phyloP scores from a whole-genome alignment of 2,329 filamentous ascomycete species.

The Sporothrix sp. region DNA sequence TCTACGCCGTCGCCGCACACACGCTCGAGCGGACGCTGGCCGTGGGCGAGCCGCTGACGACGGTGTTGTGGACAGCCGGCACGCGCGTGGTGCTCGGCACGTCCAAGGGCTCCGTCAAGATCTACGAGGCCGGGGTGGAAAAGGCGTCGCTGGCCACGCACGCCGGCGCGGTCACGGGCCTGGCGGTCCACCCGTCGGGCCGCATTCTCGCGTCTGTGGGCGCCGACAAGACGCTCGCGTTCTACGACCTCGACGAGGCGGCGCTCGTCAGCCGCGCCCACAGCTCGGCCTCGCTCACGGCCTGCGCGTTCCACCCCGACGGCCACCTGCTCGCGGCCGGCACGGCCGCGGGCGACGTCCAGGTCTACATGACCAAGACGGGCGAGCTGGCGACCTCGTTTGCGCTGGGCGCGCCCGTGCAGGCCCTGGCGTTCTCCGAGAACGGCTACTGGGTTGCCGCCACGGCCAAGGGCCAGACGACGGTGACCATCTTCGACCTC shows the following conservation, averaged over 20 bases:
- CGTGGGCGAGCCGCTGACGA: slow-evolving; percentile 58
- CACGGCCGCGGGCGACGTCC: slow-evolving; percentile 68
- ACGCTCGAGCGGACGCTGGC: slow-evolving; percentile 58
- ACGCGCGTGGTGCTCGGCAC: slow-evolving; percentile 64
- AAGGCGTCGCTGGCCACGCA: slow-evolving; percentile 67
- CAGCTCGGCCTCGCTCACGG: slow-evolving; percentile 64
- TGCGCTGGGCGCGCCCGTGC: slow-evolving; percentile 56
- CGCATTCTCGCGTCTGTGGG: slow-evolving; percentile 80
- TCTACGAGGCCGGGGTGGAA: slow-evolving; percentile 64
- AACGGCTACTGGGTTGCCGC: slow-evolving; percentile 95
- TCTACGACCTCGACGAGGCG: slow-evolving; percentile 67
- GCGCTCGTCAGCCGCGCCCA: slow-evolving; percentile 69
- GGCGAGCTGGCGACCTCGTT: slow-evolving; percentile 71
- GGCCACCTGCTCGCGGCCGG: slow-evolving; percentile 88
- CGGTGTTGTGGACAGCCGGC: slow-evolving; percentile 54
- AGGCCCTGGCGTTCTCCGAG: slow-evolving; percentile 78
- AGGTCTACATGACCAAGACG: slow-evolving; percentile 78
- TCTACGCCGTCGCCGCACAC: slow-evolving; percentile 64
- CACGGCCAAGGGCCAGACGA: slow-evolving; percentile 64
- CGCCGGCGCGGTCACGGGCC: slow-evolving; percentile 65
- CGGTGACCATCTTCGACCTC: slow-evolving; percentile 81
- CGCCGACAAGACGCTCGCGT: slow-evolving; percentile 80
- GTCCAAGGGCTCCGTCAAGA: slow-evolving; percentile 65
- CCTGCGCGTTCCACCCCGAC: slow-evolving; percentile 85
- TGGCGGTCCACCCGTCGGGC: slow-evolving; percentile 75